A percentile compares a stretch with the other conserved stretches of the same genome.
phyloP scores from a whole-genome alignment of 371 early-diverging fungal species.

The Syncephalastrum sp. region DNA sequence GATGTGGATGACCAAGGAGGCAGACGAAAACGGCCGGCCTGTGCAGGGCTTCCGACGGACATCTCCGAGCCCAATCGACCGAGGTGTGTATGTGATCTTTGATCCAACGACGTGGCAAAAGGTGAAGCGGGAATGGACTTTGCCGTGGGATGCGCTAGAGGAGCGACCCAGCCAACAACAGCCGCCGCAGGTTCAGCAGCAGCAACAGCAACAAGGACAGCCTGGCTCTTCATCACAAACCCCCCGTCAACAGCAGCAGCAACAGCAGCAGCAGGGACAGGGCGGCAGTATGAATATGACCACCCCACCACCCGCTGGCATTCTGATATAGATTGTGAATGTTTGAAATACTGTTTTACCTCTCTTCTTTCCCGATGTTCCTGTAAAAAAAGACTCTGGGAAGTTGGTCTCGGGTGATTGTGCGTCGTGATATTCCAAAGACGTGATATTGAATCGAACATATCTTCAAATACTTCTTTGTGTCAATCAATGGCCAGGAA shows the following conservation, averaged over 20 bases:
- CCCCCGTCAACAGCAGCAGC: slow-evolving; percentile 7
- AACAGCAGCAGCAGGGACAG: slow-evolving; percentile 6
- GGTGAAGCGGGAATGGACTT: slow-evolving; percentile 78
- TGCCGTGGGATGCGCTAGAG: slow-evolving; percentile 80
- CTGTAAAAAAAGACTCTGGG: too few relatives aligned
- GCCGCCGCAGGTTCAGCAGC: neutral
- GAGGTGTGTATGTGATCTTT: slow-evolving; percentile 80
- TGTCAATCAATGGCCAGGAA: too few relatives aligned
- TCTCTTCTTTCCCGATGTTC: neutral
- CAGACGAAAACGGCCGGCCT: slow-evolving; percentile 30
- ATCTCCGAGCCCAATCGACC: slow-evolving; percentile 58
- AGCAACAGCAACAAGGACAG: slow-evolving; percentile 1
- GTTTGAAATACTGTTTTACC: neutral
- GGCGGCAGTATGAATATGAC: slow-evolving; percentile 13
- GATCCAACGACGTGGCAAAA: slow-evolving; percentile 81
- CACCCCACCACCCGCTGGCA: slow-evolving; percentile 7
- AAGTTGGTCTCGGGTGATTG: too few relatives aligned
- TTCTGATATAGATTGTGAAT: slow-evolving; percentile 14
- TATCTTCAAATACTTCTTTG: too few relatives aligned
- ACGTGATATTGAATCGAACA: too few relatives aligned
- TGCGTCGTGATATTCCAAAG: too few relatives aligned
- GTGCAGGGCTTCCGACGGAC: slow-evolving; percentile 33
- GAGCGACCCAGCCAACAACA: slow-evolving; percentile 55
- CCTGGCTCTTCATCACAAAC: slow-evolving; percentile 11
- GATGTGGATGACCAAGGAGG: slow-evolving; percentile 79